These are phyloP conservation scores for Aspergillus ruber DNA, from an alignment of 2,329 filamentous ascomycete genomes.

Conservation along the genomic window DNA sequence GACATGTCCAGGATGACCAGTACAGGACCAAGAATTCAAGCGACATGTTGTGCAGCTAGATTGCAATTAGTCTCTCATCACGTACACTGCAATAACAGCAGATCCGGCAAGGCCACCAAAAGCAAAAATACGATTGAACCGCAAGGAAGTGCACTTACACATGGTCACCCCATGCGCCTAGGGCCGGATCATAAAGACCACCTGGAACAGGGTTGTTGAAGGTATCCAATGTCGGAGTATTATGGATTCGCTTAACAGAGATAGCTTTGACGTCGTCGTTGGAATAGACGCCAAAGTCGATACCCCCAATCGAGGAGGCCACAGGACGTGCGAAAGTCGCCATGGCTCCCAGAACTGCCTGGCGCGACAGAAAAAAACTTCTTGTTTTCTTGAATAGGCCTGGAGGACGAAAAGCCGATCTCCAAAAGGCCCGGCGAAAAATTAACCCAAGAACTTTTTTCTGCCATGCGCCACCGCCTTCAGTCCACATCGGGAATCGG, in stretches of 20 bases:
- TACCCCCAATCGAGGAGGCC: constrained; percentile 72
- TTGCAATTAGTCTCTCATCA: constrained; percentile 10
- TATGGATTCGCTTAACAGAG: constrained; percentile 90
- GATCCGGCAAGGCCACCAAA: not conserved
- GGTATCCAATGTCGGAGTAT: constrained; percentile 88
- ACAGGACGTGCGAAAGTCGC: constrained; percentile 62
- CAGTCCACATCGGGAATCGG: constrained; percentile 10
- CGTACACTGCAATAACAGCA: not conserved
- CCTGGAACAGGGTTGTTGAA: constrained; percentile 83
- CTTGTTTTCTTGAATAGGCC: constrained; percentile 12
- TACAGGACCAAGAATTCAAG: constrained; percentile 71
- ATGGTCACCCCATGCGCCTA: constrained; percentile 83
- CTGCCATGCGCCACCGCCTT: constrained; percentile 30
- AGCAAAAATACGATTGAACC: constrained; percentile 1
- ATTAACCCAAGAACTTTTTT: constrained; percentile 33
- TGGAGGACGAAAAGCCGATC: constrained; percentile 17
- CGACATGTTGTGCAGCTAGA: constrained; percentile 86
- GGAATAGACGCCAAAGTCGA: constrained; percentile 84
- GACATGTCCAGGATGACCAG: constrained; percentile 91
- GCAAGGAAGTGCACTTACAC: constrained; percentile 50
- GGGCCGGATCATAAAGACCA: constrained; percentile 84
- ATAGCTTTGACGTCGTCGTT: constrained; percentile 76
- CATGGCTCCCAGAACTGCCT: constrained; percentile 34
- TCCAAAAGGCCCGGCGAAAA: constrained; percentile 27
- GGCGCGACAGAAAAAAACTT: constrained; percentile 28